phyloP scores from a whole-genome alignment of 2,329 filamentous ascomycete species.

The Pseudocercospora vitis region DNA sequence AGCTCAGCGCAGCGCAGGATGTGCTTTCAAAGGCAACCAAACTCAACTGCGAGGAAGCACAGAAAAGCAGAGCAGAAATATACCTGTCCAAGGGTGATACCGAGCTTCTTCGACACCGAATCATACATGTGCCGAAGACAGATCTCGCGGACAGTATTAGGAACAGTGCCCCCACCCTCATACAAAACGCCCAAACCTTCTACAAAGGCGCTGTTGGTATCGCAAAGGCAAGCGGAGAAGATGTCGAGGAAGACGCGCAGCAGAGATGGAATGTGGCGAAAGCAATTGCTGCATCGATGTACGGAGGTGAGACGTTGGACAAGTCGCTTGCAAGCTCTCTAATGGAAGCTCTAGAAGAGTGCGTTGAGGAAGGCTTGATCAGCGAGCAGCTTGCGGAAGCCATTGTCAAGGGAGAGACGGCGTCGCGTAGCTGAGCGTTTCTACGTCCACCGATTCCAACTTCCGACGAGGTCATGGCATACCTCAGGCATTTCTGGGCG shows the following conservation, averaged over 20 bases:
- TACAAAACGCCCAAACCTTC: slow-evolving; percentile 59
- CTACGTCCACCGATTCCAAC: neutral
- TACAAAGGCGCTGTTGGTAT: slow-evolving; percentile 53
- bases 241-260: slow-evolving; percentile 46
- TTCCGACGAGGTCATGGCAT: too few species aligned
- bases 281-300: slow-evolving; percentile 41
- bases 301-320: slow-evolving; percentile 42
- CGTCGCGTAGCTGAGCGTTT: slow-evolving; percentile 13
- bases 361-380: slow-evolving; percentile 55
- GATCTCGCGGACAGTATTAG: slow-evolving; percentile 45
- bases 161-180: slow-evolving; percentile 49
- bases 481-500: neutral
- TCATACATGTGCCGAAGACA: slow-evolving; percentile 41
- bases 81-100: slow-evolving; percentile 57
- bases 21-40: slow-evolving; percentile 54
- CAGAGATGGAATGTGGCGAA: slow-evolving; percentile 39
- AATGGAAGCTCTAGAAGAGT: slow-evolving; percentile 49
- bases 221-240: slow-evolving; percentile 30
- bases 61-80: slow-evolving; percentile 48
- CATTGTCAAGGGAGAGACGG: slow-evolving; percentile 10
- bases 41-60: slow-evolving; percentile 45
- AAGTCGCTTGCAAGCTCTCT: slow-evolving; percentile 41
- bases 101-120: slow-evolving; percentile 55
- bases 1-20: slow-evolving; percentile 53
- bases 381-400: slow-evolving; percentile 28